phyloP scores from a whole-genome alignment of 331 rosid species.

The Telfairia occidentalis region DNA sequence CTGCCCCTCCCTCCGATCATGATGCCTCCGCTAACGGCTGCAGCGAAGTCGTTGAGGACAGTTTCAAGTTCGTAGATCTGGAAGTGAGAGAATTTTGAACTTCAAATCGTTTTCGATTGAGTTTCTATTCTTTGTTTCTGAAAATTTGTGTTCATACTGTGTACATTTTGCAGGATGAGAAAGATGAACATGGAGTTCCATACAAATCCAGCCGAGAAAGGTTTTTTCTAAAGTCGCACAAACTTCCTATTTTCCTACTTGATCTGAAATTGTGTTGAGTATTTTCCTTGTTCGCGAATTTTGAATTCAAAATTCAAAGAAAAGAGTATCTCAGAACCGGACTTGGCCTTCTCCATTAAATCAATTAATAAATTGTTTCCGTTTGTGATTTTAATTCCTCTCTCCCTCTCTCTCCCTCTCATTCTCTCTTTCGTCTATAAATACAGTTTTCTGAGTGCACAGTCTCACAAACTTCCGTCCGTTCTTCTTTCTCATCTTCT shows the following conservation, averaged over 20 bases:
- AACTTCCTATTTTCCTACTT: neutral
- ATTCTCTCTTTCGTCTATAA: neutral
- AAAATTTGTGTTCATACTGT: neutral
- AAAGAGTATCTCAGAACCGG: neutral
- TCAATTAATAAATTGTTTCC: constrained; percentile 18
- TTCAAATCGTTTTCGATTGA: neutral
- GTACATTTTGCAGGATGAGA: constrained; percentile 5
- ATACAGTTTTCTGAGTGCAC: neutral
- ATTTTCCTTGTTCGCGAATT: constrained; percentile 9
- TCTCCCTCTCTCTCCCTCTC: constrained; percentile 10
- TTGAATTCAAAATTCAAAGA: constrained; percentile 23
- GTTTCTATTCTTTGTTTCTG: neutral
- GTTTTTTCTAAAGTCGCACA: constrained; percentile 25
- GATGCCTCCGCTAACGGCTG: neutral
- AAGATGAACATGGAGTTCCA: neutral
- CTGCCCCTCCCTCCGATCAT: constrained; percentile 1
- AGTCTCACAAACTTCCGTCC: neutral
- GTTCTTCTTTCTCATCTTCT: neutral
- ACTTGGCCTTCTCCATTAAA: neutral
- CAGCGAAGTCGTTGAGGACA: constrained; percentile 1
- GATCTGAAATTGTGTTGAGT: constrained; percentile 20
- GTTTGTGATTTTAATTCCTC: constrained; percentile 14
- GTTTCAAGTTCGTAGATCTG: constrained; percentile 1
- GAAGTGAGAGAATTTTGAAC: neutral
- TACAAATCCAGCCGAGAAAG: constrained; percentile 25